phyloP scores from a whole-genome alignment of 768 basidiomycete genomes.

The Naganishia vaughanmartiniae region DNA sequence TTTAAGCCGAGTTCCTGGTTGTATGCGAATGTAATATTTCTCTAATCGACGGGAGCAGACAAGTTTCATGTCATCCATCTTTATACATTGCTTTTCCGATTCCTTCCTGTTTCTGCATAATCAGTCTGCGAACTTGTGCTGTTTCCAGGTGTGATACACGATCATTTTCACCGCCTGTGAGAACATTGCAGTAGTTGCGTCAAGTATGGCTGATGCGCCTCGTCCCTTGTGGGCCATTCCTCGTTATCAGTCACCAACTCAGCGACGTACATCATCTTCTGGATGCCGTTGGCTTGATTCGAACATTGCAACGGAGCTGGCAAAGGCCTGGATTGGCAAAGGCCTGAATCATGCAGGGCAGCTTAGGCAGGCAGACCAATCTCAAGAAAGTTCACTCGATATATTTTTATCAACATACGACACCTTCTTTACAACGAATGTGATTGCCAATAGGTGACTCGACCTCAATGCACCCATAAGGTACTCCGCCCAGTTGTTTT shows the following conservation, averaged over 20 bases:
- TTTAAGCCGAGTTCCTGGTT: not conserved
- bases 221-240: too few species aligned
- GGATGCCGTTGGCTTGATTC: too few species aligned
- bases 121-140: not conserved
- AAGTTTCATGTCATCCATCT: not conserved
- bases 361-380: too few species aligned
- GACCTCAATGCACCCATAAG: conserved; percentile 29
- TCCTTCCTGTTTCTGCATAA: not conserved
- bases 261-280: too few species aligned
- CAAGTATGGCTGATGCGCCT: too few species aligned
- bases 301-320: too few species aligned
- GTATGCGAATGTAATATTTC: conserved; percentile 13
- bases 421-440: conserved; percentile 7
- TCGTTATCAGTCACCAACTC: too few species aligned
- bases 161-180: too few species aligned
- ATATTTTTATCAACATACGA: not conserved
- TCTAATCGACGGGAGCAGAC: not conserved
- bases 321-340: too few species aligned
- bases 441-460: conserved; percentile 36
- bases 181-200: too few species aligned
- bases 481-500: conserved; percentile 36
- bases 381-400: too few species aligned
- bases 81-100: not conserved
- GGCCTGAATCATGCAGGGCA: too few species aligned
- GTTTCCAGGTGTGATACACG: not conserved